Evolutionary conservation across 2,329 filamentous ascomycete genomes (phyloP).

Genomic region (Hortaea sp.): DNA sequence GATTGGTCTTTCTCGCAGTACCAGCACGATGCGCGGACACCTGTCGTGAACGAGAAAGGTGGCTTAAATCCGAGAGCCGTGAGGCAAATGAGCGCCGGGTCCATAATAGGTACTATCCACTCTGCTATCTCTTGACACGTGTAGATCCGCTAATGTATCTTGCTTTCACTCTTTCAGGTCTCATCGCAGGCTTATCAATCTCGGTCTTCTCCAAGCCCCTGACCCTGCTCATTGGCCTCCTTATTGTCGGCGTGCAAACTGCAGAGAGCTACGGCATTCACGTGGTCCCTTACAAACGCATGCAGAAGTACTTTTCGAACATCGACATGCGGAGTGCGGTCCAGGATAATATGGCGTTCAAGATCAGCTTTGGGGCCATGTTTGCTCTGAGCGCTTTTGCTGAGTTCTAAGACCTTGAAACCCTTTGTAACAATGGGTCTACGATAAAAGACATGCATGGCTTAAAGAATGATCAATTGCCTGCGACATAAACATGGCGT

Average conservation of each 20-base stretch:
- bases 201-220: slow-evolving; percentile 62
- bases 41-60: slow-evolving; percentile 28
- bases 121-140: background rate
- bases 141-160: background rate
- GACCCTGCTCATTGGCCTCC: slow-evolving; percentile 55
- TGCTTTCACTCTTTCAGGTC: slow-evolving; percentile 35
- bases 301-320: slow-evolving; percentile 42
- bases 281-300: slow-evolving; percentile 36
- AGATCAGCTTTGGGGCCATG: slow-evolving; percentile 59
- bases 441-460: too few species aligned
- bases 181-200: slow-evolving; percentile 54
- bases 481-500: too few species aligned
- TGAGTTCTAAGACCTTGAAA: background rate
- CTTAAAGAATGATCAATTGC: too few species aligned
- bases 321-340: slow-evolving; percentile 43
- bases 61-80: slow-evolving; percentile 32
- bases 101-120: slow-evolving; percentile 30
- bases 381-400: slow-evolving; percentile 59
- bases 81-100: slow-evolving; percentile 37
- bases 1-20: slow-evolving; percentile 32
- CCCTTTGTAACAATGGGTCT: too few species aligned
- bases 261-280: slow-evolving; percentile 43
- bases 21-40: slow-evolving; percentile 28
- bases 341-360: slow-evolving; percentile 52
- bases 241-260: slow-evolving; percentile 52